Conservation (phyloP, 345 rosid genomes). For the Psidium guajava region DNA sequence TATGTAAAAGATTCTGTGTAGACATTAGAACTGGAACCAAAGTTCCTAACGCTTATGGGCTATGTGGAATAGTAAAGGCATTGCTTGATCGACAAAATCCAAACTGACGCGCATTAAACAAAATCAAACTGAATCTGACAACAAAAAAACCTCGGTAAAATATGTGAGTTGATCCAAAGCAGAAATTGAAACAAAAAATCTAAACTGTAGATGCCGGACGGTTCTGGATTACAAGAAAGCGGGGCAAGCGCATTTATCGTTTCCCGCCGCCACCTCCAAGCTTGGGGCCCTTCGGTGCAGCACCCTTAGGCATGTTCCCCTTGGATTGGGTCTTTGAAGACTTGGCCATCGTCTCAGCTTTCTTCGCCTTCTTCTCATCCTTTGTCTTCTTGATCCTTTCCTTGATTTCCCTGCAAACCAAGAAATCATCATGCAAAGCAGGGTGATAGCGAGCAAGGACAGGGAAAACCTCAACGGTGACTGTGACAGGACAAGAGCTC, state of each 20-base stretch:
- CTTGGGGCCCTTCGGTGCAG: conserved; percentile 10
- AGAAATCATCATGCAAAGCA: not conserved
- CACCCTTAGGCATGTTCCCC: conserved; percentile 4
- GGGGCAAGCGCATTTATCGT: not conserved
- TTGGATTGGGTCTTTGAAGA: conserved; percentile 4
- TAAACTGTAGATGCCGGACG: not conserved
- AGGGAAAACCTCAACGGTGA: not conserved
- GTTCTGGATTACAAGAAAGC: not conserved
- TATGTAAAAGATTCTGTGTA: not conserved
- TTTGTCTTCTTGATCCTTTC: conserved; percentile 12
- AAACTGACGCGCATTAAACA: not conserved
- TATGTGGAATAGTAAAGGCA: not conserved
- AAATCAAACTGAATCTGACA: not conserved
- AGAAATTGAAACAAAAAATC: not conserved
- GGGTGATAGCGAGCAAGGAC: not conserved
- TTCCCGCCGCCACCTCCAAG: conserved; percentile 13
- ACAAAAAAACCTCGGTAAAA: not conserved
- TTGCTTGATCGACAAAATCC: not conserved
- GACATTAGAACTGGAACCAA: not conserved
- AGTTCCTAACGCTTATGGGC: not conserved
- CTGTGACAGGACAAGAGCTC: not conserved
- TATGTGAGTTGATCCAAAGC: not conserved
- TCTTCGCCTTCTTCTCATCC: conserved; percentile 17
- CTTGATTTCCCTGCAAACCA: conserved; percentile 6
- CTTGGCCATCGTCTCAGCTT: conserved; percentile 7